Base-by-base conservation (phyloP, 805 yeast genomes). In the Nakazawaea siamensis region DNA sequence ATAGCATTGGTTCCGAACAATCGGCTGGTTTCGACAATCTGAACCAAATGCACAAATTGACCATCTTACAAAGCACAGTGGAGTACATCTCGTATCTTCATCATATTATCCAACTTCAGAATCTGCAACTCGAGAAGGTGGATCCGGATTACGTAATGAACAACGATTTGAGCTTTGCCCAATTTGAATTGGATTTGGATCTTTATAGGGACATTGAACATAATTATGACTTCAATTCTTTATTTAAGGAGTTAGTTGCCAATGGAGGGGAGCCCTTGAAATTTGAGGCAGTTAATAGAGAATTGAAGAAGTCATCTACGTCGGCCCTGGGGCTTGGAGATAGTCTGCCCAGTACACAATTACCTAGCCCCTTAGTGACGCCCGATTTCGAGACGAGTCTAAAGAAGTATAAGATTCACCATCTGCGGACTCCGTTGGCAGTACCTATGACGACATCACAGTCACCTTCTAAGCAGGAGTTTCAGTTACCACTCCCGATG, bases 41-140 rank as follows among this genome's bases (percentile, higher is more conserved):
- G 3, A 21, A 13, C 18, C 38, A 14, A 21, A 79, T 84, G 76
- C 85, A 83, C 58, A 84, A 84, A 56, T 66, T 84, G 41, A 83
- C 87, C 3, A 80, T 84, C 19, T 58, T 84, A 27, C 87, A 83
- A 52, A 77, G 84, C n/a, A 75, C 90, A 0, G 94, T 84, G 17
- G 88, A 81, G 49, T 83, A 84, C 50, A 77, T 84, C 42, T 65
- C 74, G 41, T 80, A 81, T 48, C 62, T 83, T 32, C 87, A 82
- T 51, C 63, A 68, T 37, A 66, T 76, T 9, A 64, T 78, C 15
- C 62, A 66, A 38, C 55, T 70, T 39, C 72, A 76, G 50, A 67
- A 66, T 40, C 49, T 62, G n/a, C 58, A 72, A 37, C 51, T 73
- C 46, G 34, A 47, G 1, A 51, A 52, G 4, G 43, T 47, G 4